Conservation (phyloP, 306 rosid genomes). For the barrel medic (Medicago truncatula) region MtrunA17r5.0-ANR NC_053049.1:4901001-4901500, state of each 20-base stretch:
- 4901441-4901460: conserved; percentile 83
- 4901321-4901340: conserved; percentile 62
- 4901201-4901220: conserved; percentile 58
- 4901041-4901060: conserved; percentile 32
- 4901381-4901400: conserved; percentile 73
- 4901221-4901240: conserved; percentile 50
- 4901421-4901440: conserved; percentile 91
- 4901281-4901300: conserved; percentile 67
- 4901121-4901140: conserved; percentile 34
- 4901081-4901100: conserved; percentile 39
- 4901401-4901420: conserved; percentile 83
- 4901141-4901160: conserved; percentile 10
- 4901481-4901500: conserved; percentile 72
- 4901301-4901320: conserved; percentile 70
- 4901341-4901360: conserved; percentile 60
- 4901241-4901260: conserved; percentile 55
- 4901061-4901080: conserved; percentile 32
- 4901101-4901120: conserved; percentile 23
- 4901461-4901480: conserved; percentile 82
- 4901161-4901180: conserved; percentile 50
- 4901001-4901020: conserved; percentile 49
- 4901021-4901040: conserved; percentile 41
- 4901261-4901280: conserved; percentile 65
- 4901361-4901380: conserved; percentile 66
- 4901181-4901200: conserved; percentile 58